phyloP scores from a whole-genome alignment of 1,284 basidiomycete genomes.

The Boletus semigastroideus region DNA sequence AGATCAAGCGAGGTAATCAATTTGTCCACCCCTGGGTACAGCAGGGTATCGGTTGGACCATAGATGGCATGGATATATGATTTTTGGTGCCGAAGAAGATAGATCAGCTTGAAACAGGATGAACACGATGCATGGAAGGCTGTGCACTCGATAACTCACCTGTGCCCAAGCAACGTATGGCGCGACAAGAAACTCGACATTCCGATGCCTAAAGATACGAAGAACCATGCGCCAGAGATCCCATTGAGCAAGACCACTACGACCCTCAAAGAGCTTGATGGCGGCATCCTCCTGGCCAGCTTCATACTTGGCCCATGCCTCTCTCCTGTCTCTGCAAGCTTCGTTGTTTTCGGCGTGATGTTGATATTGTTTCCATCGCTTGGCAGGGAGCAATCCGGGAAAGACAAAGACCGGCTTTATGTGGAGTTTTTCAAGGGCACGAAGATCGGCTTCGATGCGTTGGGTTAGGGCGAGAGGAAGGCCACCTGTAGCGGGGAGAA shows the following conservation, averaged over 20 bases:
- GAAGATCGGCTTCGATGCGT: constrained; percentile 90
- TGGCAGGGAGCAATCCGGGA: constrained; percentile 76
- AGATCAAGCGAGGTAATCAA: constrained; percentile 89
- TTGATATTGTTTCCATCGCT: constrained; percentile 57
- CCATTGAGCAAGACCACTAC: constrained; percentile 67
- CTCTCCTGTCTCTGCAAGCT: constrained; percentile 71
- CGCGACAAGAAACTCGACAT: constrained; percentile 95
- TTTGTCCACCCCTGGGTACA: constrained; percentile 90
- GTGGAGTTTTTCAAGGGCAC: constrained; percentile 83
- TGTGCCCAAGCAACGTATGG: constrained; percentile 95
- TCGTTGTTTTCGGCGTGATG: constrained; percentile 65
- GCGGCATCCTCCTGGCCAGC: constrained; percentile 85
- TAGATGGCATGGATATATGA: constrained; percentile 95
- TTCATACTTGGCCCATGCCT: constrained; percentile 92
- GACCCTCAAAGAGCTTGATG: constrained; percentile 75
- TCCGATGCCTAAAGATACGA: constrained; percentile 91
- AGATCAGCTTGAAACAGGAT: constrained; percentile 67
- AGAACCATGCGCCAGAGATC: constrained; percentile 93
- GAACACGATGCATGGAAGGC: constrained; percentile 14
- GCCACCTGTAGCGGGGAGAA: constrained; percentile 93
- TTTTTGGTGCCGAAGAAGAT: constrained; percentile 91
- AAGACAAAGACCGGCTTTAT: constrained; percentile 99
- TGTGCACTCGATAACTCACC: constrained; percentile 46
- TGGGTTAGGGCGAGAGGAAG: constrained; percentile 82
- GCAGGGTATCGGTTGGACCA: constrained; percentile 85